Evolutionary conservation across 257 asterid genomes (phyloP), one percentile per base, ranked within the genome.

Genomic region (Knoxia roxburghii): DNA sequence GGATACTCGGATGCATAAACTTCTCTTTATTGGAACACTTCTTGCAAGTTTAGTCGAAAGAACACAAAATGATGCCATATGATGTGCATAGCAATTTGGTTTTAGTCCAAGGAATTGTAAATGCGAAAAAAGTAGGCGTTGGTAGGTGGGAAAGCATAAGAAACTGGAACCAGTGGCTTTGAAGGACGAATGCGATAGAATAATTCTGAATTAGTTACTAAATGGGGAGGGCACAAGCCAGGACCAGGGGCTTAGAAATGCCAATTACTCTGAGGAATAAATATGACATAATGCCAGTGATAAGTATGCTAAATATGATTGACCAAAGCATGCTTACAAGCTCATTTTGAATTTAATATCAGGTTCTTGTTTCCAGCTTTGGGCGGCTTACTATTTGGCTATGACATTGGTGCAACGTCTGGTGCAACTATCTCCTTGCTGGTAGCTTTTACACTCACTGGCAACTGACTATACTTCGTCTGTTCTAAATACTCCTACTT

Each of bases 401-500:
- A 93, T 71, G 97, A 93, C 80, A 93, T 90, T 24, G 99, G 97
- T 70, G 99, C 99, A 48, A 93, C 99, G 64, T 93, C 99, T 43
- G 97, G 99, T 73, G 99, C 99, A 67, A 82, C 90, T 9, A 73
- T 93, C 81, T 86, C 97, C 40, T 79, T 93, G 86, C 94, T 81
- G 96, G 98, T 92, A 79, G 39, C 73, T 21, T 70, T 75, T 50
- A 65, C 6, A 15, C n/a, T 61, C 27, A 30, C 46, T n/a, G 18
- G 66, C 61, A 64, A 15, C 17, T 72, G 43, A 35, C 21, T 46
- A 49, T 54, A 33, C 50, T 32, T 64, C 58, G 73, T 60, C 41
- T 37, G 41, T 37, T 77, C 59, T 54, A 48, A 56, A 64, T 43
- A 17, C 57, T 30, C 7, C 53, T 18, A 53, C 21, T 51, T 53